Base-by-base conservation (phyloP, 2,329 filamentous ascomycete genomes). In the Aspergillus fumigatus region DNA sequence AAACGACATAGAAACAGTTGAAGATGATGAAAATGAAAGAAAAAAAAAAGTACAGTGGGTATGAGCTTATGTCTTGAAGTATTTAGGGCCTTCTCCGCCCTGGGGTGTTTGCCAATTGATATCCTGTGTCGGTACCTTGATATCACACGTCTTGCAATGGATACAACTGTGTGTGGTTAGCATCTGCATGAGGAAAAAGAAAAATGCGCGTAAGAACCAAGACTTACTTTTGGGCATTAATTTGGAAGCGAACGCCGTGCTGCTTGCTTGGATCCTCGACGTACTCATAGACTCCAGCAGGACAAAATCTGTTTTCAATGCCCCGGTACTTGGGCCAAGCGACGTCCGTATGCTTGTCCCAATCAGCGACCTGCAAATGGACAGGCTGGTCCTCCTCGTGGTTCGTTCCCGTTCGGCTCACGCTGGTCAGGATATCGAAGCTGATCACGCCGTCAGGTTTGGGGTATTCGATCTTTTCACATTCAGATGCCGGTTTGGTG, bases 81-180 rank as follows among this genome's bases (percentile, higher is more conserved):
- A 88, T 70, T 87, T 87, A 8, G 84, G 84, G 4, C 84, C 84
- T 69, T 87, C 94, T 52, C 93, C 94, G 63, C 94, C 92, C 72
- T 97, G 92, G 6, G 94, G 94, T 32, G 94, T 94, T 66, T 91
- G 85, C 91, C 91, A 96, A 75, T 96, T 97, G 76, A 99, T 97
- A 71, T 97, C 94, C 79, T 99, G 94, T 60, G 88, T 85, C 7
- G 94, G 94, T 17, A 91, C 93, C 79, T 99, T 99, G 79, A 99
- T 99, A 75, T 99, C 94, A 74, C 94, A 99, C 14, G 94, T 99
- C 83, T 99, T 99, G 83, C 94, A 99, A 77, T 99, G 94, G 63
- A 99, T 96, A 74, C 94, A 99, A 77, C 92, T 96, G 68, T 51
- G 45, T 23, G 5, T 21, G 21, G 57, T 67, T 61, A 69, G 64